Conservation (phyloP, 1,284 basidiomycete genomes). For the Cryptococcus hybrid region DNA sequence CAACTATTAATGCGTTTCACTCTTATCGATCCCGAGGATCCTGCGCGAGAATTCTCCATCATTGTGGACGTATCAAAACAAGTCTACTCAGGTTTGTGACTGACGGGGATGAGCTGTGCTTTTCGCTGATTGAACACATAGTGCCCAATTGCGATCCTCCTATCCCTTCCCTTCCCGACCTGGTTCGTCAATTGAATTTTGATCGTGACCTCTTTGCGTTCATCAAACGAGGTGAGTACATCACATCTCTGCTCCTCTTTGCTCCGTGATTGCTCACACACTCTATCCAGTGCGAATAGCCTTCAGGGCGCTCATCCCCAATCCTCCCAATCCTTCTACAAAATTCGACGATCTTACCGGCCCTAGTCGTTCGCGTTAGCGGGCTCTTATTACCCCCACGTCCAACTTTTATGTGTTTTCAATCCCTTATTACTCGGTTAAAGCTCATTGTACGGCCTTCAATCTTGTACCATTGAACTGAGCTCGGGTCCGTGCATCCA, state of each 20-base stretch:
- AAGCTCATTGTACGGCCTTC: no score
- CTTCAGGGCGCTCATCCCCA: conserved; percentile 28
- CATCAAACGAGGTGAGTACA: conserved; percentile 43
- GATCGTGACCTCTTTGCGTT: conserved; percentile 45
- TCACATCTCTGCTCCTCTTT: background rate
- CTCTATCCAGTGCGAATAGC: conserved; percentile 29
- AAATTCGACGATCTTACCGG: conserved; percentile 32
- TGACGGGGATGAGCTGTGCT: background rate
- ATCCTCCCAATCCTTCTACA: conserved; percentile 17
- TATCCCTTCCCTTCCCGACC: conserved; percentile 29
- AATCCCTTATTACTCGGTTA: no score
- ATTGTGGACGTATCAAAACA: conserved; percentile 67
- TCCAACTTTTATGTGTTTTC: no score
- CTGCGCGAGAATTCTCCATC: conserved; percentile 66
- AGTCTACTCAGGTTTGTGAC: conserved; percentile 62
- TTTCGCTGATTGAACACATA: conserved; percentile 6
- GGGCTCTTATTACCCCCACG: no score
- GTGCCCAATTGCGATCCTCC: conserved; percentile 47
- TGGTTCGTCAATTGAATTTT: conserved; percentile 42
- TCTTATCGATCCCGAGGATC: conserved; percentile 61
- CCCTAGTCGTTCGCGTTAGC: conserved; percentile 8
- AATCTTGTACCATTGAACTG: no score
- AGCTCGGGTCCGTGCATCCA: no score
- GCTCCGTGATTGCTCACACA: background rate
- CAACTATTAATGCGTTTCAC: conserved; percentile 71